phyloP scores from a whole-genome alignment of 202 grass and related monocot species.

The Zoysia matrella region DNA sequence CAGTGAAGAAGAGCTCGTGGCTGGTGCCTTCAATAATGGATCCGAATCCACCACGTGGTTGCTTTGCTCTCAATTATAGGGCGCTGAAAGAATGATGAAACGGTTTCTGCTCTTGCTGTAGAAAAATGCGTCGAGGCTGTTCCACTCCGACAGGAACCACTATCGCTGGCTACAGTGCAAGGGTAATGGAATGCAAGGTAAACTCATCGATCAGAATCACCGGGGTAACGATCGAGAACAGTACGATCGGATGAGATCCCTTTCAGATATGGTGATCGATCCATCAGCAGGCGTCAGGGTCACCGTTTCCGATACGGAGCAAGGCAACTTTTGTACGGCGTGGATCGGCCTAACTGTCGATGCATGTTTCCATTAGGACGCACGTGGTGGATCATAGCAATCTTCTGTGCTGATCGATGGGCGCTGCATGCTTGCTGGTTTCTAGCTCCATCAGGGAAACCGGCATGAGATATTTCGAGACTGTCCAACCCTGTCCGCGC shows the following conservation, averaged over 20 bases:
- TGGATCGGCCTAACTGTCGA: constrained; percentile 1
- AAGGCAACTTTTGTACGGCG: not conserved
- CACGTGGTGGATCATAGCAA: not conserved
- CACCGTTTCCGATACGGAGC: not conserved
- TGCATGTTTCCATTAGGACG: not conserved
- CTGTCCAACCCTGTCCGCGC: not conserved
- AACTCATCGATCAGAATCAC: no score
- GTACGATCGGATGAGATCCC: no score
- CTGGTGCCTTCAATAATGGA: constrained; percentile 53
- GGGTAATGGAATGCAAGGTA: no score
- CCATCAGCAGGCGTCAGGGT: not conserved
- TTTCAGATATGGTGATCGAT: no score
- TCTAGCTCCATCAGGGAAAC: not conserved
- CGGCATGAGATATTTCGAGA: constrained; percentile 6
- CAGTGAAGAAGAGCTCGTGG: not conserved
- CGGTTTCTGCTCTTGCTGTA: no score
- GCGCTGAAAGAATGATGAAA: constrained; percentile 45
- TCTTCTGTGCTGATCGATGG: not conserved
- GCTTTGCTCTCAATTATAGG: constrained; percentile 49
- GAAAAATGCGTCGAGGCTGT: no score
- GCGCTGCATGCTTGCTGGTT: not conserved
- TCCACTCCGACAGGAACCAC: no score
- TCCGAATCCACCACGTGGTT: constrained; percentile 17
- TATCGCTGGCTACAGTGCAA: no score
- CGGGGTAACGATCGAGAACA: no score